These are phyloP conservation scores for Pterocarpus macrocarpus DNA, from an alignment of 306 rosid genomes.

Conservation along the genomic window DNA sequence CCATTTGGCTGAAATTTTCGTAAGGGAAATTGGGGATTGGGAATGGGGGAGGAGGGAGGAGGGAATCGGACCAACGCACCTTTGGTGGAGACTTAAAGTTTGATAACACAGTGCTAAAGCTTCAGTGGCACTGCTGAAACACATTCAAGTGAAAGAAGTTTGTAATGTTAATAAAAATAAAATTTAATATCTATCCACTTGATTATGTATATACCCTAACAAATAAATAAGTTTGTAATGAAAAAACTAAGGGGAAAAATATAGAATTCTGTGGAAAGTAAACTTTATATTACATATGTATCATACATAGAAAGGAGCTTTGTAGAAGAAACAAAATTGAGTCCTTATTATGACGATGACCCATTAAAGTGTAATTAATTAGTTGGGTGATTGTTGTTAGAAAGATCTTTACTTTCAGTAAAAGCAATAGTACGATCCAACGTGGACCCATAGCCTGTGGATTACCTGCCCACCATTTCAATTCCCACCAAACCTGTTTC, in stretches of 20 bases:
- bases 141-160: neutral
- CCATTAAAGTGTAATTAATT: constrained; percentile 23
- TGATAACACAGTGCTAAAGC: too few relatives aligned
- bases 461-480: constrained; percentile 13
- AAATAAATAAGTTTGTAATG: neutral
- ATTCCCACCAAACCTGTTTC: constrained; percentile 7
- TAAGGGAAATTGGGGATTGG: too few relatives aligned
- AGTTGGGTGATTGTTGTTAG: constrained; percentile 14
- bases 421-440: constrained; percentile 9
- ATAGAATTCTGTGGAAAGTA: neutral
- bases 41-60: too few relatives aligned
- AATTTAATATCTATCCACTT: neutral
- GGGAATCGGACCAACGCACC: too few relatives aligned
- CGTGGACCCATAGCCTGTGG: neutral
- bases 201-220: neutral
- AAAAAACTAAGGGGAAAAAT: neutral
- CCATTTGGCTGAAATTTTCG: too few relatives aligned
- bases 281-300: neutral
- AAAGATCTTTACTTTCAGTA: constrained; percentile 18
- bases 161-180: constrained; percentile 5
- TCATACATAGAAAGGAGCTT: constrained; percentile 19
- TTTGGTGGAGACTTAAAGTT: too few relatives aligned
- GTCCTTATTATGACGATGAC: constrained; percentile 6
- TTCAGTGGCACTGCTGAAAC: neutral
- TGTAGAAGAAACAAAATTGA: neutral